Base-by-base conservation (phyloP, 225 moss, liverwort and hornwort species). In the Physcomitrium patens region DNA sequence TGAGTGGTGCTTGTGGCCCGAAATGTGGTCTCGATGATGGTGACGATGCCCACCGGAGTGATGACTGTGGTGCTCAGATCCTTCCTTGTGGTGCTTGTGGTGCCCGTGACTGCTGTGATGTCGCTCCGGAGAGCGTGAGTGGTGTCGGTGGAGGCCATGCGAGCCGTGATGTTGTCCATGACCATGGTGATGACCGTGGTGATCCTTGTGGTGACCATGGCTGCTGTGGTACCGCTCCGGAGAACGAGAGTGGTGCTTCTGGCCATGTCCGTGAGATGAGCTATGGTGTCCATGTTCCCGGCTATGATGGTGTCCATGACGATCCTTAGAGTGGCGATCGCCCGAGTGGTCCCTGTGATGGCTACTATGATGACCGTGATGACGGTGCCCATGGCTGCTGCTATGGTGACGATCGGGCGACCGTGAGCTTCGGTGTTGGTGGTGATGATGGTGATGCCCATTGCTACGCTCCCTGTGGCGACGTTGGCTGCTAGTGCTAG, bases 141-240 rank as follows among this genome's bases (percentile, higher is more conserved):
- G 64, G 52, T 51, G 53, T 43, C 47, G 75, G 46, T 71, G 58
- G 58, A 3, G 70, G 19, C 78, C 69, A 22, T 74, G 77, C 8
- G 81, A 74, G 74, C 78, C 79, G 11, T 83, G 83, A 43, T 76
- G 83, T 20, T 76, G 83, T 10, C 49, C 48, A 1, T 77, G 77
- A 12, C 64, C 69, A 7, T 67, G 81, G 31, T 31, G 31, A 5
- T 31, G 31, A 26, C 60, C 45, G 43, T 52, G 54, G 23, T 63
- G 61, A 1, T 58, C 55, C 41, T 65, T 77, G 54, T 47, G 63
- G 14, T 57, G 70, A 9, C 68, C 68, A 61, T 78, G 58, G 46
- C 16, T 47, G 69, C 58, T 55, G 45, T 77, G 63, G 44, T 45
- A 69, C 16, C 64, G 63, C 10, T 70, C 77, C 3, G 77, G 78